A percentile compares a stretch with the other conserved stretches of the same genome.
Conservation (phyloP, 1,284 basidiomycete species). For the Papiliotrema nemorosa region DNA sequence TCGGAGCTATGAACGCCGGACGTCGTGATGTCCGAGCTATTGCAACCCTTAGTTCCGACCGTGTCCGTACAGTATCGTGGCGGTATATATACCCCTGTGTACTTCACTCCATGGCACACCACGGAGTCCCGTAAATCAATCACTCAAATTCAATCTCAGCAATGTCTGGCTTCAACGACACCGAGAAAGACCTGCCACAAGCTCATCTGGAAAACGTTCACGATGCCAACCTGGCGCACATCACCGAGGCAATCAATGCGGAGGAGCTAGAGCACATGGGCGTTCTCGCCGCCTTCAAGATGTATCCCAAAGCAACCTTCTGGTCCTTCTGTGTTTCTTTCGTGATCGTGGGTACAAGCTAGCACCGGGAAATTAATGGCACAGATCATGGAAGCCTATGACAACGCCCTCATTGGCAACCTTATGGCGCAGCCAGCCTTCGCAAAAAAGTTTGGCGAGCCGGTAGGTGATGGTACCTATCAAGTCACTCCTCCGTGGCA, state of each 20-base stretch:
- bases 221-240: neutral
- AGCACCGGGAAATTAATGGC: neutral
- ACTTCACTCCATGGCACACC: too few relatives aligned
- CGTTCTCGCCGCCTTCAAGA: neutral
- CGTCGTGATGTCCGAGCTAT: too few relatives aligned
- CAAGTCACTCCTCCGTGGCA: slow-evolving; percentile 5
- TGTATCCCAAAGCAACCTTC: neutral
- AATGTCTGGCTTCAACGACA: too few relatives aligned
- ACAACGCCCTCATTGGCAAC: neutral
- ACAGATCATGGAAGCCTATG: slow-evolving; percentile 3
- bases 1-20: too few relatives aligned
- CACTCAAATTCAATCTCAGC: too few relatives aligned
- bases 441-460: slow-evolving; percentile 1
- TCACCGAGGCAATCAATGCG: neutral
- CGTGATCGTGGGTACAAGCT: neutral
- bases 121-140: too few relatives aligned
- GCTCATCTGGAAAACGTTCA: too few relatives aligned
- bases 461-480: neutral
- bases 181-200: too few relatives aligned
- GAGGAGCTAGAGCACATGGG: neutral
- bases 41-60: too few relatives aligned
- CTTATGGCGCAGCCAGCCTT: slow-evolving; percentile 1
- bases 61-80: too few relatives aligned
- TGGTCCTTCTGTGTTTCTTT: neutral
- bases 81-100: too few relatives aligned